Conservation (phyloP, 345 rosid species). For the Ceriops decandra region DNA sequence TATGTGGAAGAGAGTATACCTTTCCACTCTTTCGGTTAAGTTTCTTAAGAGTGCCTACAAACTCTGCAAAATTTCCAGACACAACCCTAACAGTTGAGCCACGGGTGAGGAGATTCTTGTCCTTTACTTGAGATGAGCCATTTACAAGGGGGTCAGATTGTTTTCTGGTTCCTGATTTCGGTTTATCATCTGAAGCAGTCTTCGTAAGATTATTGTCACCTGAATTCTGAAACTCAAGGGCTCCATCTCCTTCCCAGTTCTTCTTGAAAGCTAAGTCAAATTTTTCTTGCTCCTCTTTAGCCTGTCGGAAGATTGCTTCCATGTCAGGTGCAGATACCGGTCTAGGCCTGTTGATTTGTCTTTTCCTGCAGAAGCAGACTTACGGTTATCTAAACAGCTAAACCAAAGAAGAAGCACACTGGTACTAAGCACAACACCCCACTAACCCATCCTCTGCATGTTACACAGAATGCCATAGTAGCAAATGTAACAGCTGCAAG, state of each 20-base stretch:
- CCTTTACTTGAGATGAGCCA: conserved; percentile 25
- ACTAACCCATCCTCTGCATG: background rate
- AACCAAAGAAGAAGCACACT: background rate
- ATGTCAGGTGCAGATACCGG: conserved; percentile 65
- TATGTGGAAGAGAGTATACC: conserved; percentile 35
- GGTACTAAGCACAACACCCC: background rate
- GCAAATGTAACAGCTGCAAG: background rate
- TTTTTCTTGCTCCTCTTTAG: conserved; percentile 72
- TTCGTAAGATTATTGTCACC: conserved; percentile 26
- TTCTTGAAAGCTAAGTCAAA: conserved; percentile 62
- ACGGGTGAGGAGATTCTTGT: conserved; percentile 36
- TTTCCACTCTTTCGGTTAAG: conserved; percentile 63
- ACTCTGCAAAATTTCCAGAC: conserved; percentile 78
- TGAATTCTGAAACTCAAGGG: conserved; percentile 25
- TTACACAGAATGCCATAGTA: no score
- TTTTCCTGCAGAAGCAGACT: conserved; percentile 41
- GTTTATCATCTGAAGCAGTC: conserved; percentile 32
- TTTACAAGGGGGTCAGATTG: conserved; percentile 23
- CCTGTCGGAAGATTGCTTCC: conserved; percentile 64
- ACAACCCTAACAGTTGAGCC: conserved; percentile 72
- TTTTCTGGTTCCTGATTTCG: conserved; percentile 34
- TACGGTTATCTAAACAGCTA: background rate
- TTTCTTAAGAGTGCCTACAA: conserved; percentile 67
- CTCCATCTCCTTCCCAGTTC: conserved; percentile 33
- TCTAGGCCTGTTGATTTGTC: conserved; percentile 72